A percentile compares a stretch with the other conserved stretches of the same genome.
phyloP scores from a whole-genome alignment of 2,329 filamentous ascomycete species.

The Fusarium temperatum region DNA sequence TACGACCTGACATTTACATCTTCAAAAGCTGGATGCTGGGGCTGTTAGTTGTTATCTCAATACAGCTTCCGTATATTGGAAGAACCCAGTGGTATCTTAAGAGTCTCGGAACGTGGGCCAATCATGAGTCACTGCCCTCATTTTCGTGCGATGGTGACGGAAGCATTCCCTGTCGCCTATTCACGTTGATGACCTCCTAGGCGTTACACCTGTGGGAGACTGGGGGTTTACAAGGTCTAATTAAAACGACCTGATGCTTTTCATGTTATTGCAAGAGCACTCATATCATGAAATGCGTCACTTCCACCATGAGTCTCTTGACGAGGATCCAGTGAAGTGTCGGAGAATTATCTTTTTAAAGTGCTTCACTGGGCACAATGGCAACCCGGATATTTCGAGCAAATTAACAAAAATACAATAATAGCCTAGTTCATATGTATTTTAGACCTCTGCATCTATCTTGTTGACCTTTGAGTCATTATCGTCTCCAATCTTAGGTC shows the following conservation, averaged over 20 bases:
- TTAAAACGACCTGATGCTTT: too few species aligned
- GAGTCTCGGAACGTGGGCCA: too few species aligned
- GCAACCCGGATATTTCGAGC: too few species aligned
- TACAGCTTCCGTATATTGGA: rapidly evolving
- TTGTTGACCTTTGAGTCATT: neutral
- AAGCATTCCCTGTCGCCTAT: neutral
- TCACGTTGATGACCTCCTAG: rapidly evolving
- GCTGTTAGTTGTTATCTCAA: rapidly evolving
- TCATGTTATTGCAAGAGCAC: too few species aligned
- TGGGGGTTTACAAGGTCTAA: neutral
- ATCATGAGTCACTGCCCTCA: too few species aligned
- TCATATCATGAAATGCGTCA: neutral
- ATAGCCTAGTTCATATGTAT: rapidly evolving
- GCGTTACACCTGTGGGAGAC: neutral
- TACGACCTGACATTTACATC: neutral
- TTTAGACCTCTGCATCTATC: neutral
- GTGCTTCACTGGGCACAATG: too few species aligned
- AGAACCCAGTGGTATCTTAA: too few species aligned
- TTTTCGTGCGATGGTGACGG: neutral
- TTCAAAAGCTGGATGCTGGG: neutral
- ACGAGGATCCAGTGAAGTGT: too few species aligned
- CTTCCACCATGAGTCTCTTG: too few species aligned
- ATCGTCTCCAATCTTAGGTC: rapidly evolving
- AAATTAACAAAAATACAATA: too few species aligned
- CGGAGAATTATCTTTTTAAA: too few species aligned